Percentiles rank a stretch among this genome's conserved stretches.
phyloP scores from a whole-genome alignment of 768 basidiomycete species.

The Mrakia gelida region DNA sequence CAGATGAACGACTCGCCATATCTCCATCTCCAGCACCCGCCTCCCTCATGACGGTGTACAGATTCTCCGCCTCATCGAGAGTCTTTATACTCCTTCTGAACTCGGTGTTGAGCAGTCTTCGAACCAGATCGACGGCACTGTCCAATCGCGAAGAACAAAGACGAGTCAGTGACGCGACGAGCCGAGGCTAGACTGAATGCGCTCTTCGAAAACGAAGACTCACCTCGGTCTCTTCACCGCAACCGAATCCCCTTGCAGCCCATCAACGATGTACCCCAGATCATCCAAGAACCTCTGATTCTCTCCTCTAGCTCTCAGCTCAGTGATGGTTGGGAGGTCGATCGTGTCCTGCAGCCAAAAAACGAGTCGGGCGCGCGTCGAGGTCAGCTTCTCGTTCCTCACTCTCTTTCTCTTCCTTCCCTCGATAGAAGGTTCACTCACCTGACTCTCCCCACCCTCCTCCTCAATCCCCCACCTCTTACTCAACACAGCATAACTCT shows the following conservation, averaged over 20 bases:
- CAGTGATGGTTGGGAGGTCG: conserved; percentile 28
- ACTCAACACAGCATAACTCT: conserved; percentile 28
- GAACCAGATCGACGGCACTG: conserved; percentile 28
- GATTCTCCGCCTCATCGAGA: conserved; percentile 21
- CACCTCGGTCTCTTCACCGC: conserved; percentile 26
- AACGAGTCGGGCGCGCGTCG: neutral
- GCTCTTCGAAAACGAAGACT: neutral
- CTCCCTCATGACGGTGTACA: conserved; percentile 9
- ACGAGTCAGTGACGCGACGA: neutral
- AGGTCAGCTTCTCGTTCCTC: no score
- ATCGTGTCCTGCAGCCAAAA: conserved; percentile 22
- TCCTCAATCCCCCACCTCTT: conserved; percentile 32
- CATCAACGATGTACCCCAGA: conserved; percentile 32
- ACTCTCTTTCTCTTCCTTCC: no score
- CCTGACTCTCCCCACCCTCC: neutral
- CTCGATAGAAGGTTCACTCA: neutral
- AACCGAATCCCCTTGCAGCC: neutral
- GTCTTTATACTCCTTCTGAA: conserved; percentile 28
- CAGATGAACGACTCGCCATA: neutral
- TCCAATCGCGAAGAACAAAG: neutral
- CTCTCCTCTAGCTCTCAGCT: conserved; percentile 27
- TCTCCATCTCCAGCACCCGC: conserved; percentile 20
- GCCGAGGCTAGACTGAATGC: neutral
- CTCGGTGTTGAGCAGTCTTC: conserved; percentile 8
- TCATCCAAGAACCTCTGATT: conserved; percentile 33